These are phyloP conservation scores for Leishmania martiniquensis DNA, from an alignment of 208 protist species.

Conservation along the genomic window DNA sequence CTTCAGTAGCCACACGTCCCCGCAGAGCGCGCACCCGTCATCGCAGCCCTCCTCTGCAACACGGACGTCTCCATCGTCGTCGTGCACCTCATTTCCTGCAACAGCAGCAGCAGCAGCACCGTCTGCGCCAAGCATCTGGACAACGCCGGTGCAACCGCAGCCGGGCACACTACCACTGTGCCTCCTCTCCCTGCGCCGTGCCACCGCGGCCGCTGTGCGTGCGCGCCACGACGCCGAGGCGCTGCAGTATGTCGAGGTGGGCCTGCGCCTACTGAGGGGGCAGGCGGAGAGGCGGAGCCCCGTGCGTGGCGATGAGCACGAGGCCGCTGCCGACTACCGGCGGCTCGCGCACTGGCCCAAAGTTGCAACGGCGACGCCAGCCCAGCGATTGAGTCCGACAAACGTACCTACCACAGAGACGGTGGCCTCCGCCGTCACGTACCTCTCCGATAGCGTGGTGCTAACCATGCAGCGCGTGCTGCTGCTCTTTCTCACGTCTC, in stretches of 20 bases:
- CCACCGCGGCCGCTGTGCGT: slow-evolving; percentile 20
- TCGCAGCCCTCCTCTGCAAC: neutral
- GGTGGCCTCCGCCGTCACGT: neutral
- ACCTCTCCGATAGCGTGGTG: slow-evolving; percentile 3
- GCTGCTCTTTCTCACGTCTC: slow-evolving; percentile 19
- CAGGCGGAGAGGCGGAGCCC: neutral
- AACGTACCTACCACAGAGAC: neutral
- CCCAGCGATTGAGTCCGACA: neutral
- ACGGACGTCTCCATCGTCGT: neutral
- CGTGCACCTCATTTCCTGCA: neutral
- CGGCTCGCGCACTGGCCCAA: neutral
- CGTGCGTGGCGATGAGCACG: neutral
- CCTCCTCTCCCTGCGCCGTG: slow-evolving; percentile 20
- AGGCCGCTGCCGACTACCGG: neutral
- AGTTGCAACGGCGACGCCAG: neutral
- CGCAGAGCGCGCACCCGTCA: neutral
- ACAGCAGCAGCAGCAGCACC: neutral
- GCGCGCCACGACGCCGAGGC: slow-evolving; percentile 19
- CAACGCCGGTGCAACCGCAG: neutral
- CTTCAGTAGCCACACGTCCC: neutral
- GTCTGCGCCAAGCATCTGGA: neutral
- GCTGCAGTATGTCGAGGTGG: slow-evolving; percentile 13
- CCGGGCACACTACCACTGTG: slow-evolving; percentile 20
- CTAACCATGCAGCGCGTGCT: slow-evolving; percentile 19
- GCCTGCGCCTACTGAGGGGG: slow-evolving; percentile 10